Evolutionary conservation across 768 basidiomycete genomes (phyloP).

Genomic region (Leccinum aurantiacum): DNA sequence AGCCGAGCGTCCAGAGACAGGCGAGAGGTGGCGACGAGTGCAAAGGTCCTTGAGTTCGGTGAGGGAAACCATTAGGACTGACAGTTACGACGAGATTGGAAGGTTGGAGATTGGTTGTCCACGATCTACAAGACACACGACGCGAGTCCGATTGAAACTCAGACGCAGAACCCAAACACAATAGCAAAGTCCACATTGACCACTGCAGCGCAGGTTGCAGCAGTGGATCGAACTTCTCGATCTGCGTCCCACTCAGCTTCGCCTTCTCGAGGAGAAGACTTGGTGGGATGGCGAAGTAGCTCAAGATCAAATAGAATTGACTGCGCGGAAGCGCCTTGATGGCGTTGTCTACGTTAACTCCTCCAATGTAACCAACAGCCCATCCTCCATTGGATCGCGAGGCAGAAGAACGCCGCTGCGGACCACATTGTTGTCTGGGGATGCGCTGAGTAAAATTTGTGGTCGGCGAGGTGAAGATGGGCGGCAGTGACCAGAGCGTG

Average conservation of each 20-base stretch:
- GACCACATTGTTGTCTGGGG: slow-evolving; percentile 38
- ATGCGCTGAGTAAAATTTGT: slow-evolving; percentile 46
- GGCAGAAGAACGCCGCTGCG: slow-evolving; percentile 23
- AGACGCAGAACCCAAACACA: too few relatives aligned
- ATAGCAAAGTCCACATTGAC: too few relatives aligned
- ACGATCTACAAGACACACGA: too few relatives aligned
- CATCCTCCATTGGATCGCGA: slow-evolving; percentile 76
- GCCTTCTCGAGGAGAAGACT: slow-evolving; percentile 67
- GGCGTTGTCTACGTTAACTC: slow-evolving; percentile 95
- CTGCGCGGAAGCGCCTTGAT: slow-evolving; percentile 86
- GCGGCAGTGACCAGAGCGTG: slow-evolving; percentile 39
- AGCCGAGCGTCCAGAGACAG: too few relatives aligned
- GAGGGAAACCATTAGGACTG: too few relatives aligned
- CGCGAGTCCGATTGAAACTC: too few relatives aligned
- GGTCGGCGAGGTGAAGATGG: slow-evolving; percentile 58
- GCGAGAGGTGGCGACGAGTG: too few relatives aligned
- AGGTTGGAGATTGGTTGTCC: too few relatives aligned
- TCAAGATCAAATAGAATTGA: slow-evolving; percentile 55
- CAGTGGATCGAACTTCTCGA: slow-evolving; percentile 77
- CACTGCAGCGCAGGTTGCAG: slow-evolving; percentile 49
- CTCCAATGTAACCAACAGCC: slow-evolving; percentile 72
- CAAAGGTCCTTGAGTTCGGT: too few relatives aligned
- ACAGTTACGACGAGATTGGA: too few relatives aligned
- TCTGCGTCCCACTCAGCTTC: slow-evolving; percentile 75
- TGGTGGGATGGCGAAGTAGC: slow-evolving; percentile 76